phyloP scores from a whole-genome alignment of 2,329 filamentous ascomycete genomes.

The Fusarium chlamydosporum region DNA sequence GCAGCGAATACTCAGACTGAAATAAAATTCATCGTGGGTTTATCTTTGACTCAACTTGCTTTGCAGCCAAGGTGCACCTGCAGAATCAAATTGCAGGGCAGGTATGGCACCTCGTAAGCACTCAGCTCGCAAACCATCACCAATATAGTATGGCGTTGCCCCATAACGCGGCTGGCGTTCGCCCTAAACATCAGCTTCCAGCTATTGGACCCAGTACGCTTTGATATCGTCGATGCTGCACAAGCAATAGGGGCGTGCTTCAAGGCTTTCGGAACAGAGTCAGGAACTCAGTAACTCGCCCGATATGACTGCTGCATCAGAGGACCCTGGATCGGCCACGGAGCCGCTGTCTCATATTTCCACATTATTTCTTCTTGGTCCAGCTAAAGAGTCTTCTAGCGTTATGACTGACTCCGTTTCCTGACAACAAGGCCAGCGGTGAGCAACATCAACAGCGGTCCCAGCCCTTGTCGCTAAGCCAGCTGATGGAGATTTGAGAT shows the following conservation, averaged over 20 bases:
- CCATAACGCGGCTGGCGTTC: conserved; percentile 31
- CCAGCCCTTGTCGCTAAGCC: conserved; percentile 16
- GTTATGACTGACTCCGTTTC: conserved; percentile 21
- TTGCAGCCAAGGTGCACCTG: conserved; percentile 1
- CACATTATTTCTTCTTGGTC: conserved; percentile 11
- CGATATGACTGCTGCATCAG: conserved; percentile 22
- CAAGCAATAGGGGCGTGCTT: conserved; percentile 36
- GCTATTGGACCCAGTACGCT: conserved; percentile 7
- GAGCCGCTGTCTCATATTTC: conserved; percentile 39
- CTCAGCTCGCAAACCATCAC: conserved; percentile 35
- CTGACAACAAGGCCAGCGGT: conserved; percentile 25
- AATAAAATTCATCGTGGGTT: not conserved
- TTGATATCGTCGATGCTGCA: conserved; percentile 15
- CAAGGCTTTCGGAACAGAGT: conserved; percentile 12
- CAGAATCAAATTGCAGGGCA: not conserved
- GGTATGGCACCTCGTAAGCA: conserved; percentile 1
- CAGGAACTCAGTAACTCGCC: conserved; percentile 8
- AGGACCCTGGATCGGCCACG: conserved; percentile 31
- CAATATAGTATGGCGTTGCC: conserved; percentile 18
- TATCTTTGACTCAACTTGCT: conserved; percentile 12
- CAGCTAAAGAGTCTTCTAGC: conserved; percentile 21
- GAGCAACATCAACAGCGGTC: conserved; percentile 4
- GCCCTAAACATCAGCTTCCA: conserved; percentile 24
- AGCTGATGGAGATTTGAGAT: conserved; percentile 32
- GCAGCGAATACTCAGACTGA: not conserved